Base-by-base conservation (phyloP, 2,329 filamentous ascomycete genomes). In the Delphinella strobiligena region DNA sequence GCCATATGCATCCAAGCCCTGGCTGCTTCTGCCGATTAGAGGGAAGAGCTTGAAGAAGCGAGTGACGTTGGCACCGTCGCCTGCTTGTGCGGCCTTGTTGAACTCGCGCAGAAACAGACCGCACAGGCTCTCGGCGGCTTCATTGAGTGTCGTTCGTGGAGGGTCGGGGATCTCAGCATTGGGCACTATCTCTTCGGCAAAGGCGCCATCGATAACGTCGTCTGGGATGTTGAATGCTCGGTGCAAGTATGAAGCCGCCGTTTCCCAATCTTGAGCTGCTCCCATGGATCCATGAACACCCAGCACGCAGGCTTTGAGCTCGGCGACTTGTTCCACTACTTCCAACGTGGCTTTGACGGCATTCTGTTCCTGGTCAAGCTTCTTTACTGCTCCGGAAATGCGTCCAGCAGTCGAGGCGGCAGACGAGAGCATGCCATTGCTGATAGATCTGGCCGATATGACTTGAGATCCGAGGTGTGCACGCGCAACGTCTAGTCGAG, bases 11-110 rank as follows among this genome's bases (percentile, higher is more conserved):
- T 98, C 89, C 41, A 98, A 61, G 1, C 91, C 91, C 5, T 89
- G 83, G 40, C 93, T 84, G 2, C 85, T 80, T 45, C 88, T 75
- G 11, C 83, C 88, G 54, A 98, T 95, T 27, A 98, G 67, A 12
- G 91, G 91, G 53, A 98, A 98, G 29, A 98, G 68, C 66, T 98
- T 98, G 67, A 98, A 98, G 67, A 98, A 98, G 31, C 91, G 72
- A 1, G 91, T 95, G 38, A 98, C 85, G 57, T 83, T 86, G 17
- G 83, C 74, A 3, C 85, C 87, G 52, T 96, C 88, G n/a, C 75
- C 81, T 31, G 91, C 87, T 45, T 75, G 73, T 2, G 88, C 83
- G 0, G 91, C 91, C 60, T 82, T 91, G 53, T 96, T 87, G 51
- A 98, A 98, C 64, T 98, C 91, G 44, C 89, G 74, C 55, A 96